These are phyloP conservation scores for Rhodamnia rubescens DNA, from an alignment of 345 rosid genomes.

Conservation along the genomic window DNA sequence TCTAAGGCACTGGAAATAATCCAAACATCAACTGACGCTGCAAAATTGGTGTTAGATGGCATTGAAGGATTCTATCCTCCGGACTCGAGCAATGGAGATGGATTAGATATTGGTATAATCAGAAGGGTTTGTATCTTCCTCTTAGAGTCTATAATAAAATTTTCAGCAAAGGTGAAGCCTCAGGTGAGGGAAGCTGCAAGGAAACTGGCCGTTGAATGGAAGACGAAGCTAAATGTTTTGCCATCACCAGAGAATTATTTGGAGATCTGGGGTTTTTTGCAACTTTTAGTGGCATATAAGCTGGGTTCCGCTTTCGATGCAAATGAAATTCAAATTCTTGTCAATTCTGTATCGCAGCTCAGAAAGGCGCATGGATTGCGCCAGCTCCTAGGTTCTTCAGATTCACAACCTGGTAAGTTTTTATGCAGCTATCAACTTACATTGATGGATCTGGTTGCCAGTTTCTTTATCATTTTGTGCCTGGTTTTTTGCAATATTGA, in stretches of 20 bases:
- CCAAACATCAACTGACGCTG: constrained; percentile 18
- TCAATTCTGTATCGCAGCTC: constrained; percentile 5
- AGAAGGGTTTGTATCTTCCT: constrained; percentile 8
- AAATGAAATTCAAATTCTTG: constrained; percentile 11
- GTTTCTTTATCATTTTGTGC: background rate
- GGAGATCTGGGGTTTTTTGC: constrained; percentile 22
- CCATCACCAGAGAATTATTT: background rate
- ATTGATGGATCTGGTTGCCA: background rate
- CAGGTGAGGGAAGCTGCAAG: constrained; percentile 11
- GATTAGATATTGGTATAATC: background rate
- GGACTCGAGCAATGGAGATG: background rate
- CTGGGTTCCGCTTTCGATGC: constrained; percentile 15
- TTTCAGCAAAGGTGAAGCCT: constrained; percentile 6
- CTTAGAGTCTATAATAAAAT: constrained; percentile 6
- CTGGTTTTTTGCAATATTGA: background rate
- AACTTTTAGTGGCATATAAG: constrained; percentile 12
- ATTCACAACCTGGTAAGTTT: background rate
- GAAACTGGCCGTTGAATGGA: constrained; percentile 13
- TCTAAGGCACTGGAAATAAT: constrained; percentile 3
- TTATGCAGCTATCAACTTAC: background rate
- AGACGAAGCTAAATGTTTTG: constrained; percentile 4
- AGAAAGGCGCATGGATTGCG: constrained; percentile 7
- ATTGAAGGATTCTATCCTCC: constrained; percentile 13
- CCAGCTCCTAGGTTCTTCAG: constrained; percentile 12
- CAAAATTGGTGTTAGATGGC: constrained; percentile 17